Evolutionary conservation across 495 filamentous ascomycete genomes (phyloP), one percentile per base, ranked within the genome.

Genomic region (Evernia prunastri): DNA sequence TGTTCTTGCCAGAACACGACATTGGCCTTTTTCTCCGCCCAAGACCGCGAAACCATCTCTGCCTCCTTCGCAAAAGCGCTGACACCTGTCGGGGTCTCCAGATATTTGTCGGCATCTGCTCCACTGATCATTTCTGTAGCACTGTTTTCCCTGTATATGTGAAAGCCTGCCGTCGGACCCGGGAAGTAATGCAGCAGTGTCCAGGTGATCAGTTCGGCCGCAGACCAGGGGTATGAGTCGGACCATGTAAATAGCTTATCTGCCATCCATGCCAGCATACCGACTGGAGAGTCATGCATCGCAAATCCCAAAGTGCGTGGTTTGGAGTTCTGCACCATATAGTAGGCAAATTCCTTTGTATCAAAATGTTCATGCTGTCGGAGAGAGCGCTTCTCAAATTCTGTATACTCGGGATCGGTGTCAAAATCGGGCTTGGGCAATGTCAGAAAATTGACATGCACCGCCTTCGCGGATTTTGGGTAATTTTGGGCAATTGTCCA

Each of bases 101-200:
- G 49, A 23, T 61, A 66, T 10, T 53, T 56, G 37, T 45, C 39
- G 3, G 64, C 49, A 4, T 53, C 49, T 53, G 49, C 25, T 31
- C 49, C 49, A 8, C 25, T 31, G 0, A 53, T 31, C 64, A 59
- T 59, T 51, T 65, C 65, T 10, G 64, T 58, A 39, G 64, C 62
- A 33, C 63, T 60, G n/a, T 58, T 63, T 45, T 72, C 67, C 15
- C 66, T 62, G 45, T 73, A 72, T 57, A 73, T 70, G 33, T 61
- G 37, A n/a, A 72, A 60, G 17, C 39, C 69, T 27, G 63, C 64
- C 17, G 63, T 68, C 11, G 68, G 66, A 18, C 71, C 71, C 20
- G 69, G 71, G 54, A 73, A 70, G 61, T 67, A 72, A 40, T 71
- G 70, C 56, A 73, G 70, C 61, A 73, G 64, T 29, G 71, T 69